These are phyloP conservation scores for Cladobotryum mycophilum DNA, from an alignment of 2,329 filamentous ascomycete species.

Conservation along the genomic window DNA sequence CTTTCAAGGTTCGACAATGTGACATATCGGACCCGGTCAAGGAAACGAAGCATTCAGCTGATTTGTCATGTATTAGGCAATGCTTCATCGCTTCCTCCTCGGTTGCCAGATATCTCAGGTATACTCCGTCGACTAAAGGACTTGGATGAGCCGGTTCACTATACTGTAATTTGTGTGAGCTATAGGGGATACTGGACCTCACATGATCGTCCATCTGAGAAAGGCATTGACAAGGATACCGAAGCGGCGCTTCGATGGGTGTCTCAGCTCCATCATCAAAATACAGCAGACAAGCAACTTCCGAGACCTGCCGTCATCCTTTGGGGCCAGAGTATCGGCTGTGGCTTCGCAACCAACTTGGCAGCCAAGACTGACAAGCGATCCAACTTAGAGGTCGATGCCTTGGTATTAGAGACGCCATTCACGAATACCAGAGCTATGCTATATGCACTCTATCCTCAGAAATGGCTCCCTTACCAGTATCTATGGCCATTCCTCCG, in stretches of 20 bases:
- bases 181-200: slow-evolving; percentile 77
- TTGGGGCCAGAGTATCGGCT: slow-evolving; percentile 75
- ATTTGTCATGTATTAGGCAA: slow-evolving; percentile 40
- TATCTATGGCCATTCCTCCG: slow-evolving; percentile 69
- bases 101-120: slow-evolving; percentile 50
- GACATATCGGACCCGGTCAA: not conserved
- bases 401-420: slow-evolving; percentile 67
- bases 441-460: slow-evolving; percentile 66
- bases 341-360: slow-evolving; percentile 62
- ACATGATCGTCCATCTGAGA: slow-evolving; percentile 61
- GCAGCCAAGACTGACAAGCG: slow-evolving; percentile 32
- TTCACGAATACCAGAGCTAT: slow-evolving; percentile 66
- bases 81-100: slow-evolving; percentile 51
- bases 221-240: slow-evolving; percentile 63
- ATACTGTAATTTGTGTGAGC: slow-evolving; percentile 50
- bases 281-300: slow-evolving; percentile 11
- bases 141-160: slow-evolving; percentile 27
- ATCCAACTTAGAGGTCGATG: slow-evolving; percentile 33
- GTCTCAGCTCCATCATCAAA: slow-evolving; percentile 31
- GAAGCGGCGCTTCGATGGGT: slow-evolving; percentile 60
- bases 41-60: not conserved
- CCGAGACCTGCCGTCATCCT: slow-evolving; percentile 45
- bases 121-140: slow-evolving; percentile 42
- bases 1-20: slow-evolving; percentile 41
- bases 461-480: slow-evolving; percentile 72